Evolutionary conservation across 2,329 filamentous ascomycete species (phyloP).

Genomic region (Aureobasidium subglaciale): DNA sequence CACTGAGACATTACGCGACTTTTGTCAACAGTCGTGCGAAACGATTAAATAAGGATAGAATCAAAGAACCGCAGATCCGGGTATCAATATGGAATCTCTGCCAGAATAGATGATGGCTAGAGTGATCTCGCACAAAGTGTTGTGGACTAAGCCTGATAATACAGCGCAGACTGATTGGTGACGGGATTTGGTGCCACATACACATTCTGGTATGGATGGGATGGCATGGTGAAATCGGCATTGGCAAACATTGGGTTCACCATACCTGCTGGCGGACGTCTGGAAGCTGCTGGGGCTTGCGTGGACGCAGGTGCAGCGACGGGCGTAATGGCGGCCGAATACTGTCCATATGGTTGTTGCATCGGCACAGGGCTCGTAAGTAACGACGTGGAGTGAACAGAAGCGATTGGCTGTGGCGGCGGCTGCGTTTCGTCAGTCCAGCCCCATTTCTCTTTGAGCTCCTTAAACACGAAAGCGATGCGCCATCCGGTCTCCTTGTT

Average conservation of each 20-base stretch:
- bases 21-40: background rate
- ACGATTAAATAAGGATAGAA: background rate
- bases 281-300: slow-evolving; percentile 24
- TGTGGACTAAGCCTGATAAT: slow-evolving; percentile 9
- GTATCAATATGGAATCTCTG: slow-evolving; percentile 6
- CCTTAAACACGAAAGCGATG: slow-evolving; percentile 62
- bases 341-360: slow-evolving; percentile 21
- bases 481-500: slow-evolving; percentile 72
- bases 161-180: slow-evolving; percentile 6
- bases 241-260: slow-evolving; percentile 64
- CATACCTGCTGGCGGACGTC: slow-evolving; percentile 42
- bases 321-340: slow-evolving; percentile 15
- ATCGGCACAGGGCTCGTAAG: slow-evolving; percentile 17
- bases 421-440: slow-evolving; percentile 48
- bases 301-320: slow-evolving; percentile 23
- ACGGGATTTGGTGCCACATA: slow-evolving; percentile 62
- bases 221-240: slow-evolving; percentile 69
- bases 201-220: slow-evolving; percentile 74
- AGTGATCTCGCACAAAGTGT: background rate
- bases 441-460: slow-evolving; percentile 71
- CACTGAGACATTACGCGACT: background rate
- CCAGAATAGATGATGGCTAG: background rate
- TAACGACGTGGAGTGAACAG: slow-evolving; percentile 20
- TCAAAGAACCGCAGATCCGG: background rate
- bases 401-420: slow-evolving; percentile 23